These are phyloP conservation scores for Oryza rufipogon DNA, from an alignment of 176 grass and related monocot species.

Conservation along the genomic window DNA sequence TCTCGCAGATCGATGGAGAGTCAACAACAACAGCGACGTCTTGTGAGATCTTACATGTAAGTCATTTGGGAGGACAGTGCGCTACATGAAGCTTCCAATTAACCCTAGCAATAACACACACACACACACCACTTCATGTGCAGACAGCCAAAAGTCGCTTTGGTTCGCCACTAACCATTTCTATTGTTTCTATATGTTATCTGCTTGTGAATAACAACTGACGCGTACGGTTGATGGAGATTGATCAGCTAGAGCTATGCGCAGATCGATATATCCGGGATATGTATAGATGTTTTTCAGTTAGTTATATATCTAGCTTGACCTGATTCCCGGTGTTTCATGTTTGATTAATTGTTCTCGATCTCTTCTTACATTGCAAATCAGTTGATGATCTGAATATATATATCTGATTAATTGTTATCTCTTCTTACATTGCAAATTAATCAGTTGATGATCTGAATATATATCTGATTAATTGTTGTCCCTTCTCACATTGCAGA, in stretches of 20 bases:
- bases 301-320: not conserved
- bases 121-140: too few species aligned
- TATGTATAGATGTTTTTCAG: not conserved
- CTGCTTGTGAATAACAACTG: not conserved
- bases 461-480: not conserved
- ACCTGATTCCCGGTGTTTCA: not conserved
- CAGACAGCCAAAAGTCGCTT: not conserved
- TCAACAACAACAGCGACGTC: not conserved
- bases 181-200: not conserved
- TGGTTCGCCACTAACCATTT: not conserved
- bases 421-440: too few species aligned
- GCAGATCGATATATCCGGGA: not conserved
- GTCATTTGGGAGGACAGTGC: not conserved
- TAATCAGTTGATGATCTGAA: not conserved
- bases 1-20: not conserved
- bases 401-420: not conserved
- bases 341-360: not conserved
- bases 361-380: not conserved
- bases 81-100: conserved; percentile 4
- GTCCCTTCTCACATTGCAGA: too few species aligned
- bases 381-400: not conserved
- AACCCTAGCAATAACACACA: conserved; percentile 9
- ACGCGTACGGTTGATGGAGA: not conserved
- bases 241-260: not conserved
- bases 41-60: conserved; percentile 25